Base-by-base conservation (phyloP, 2,329 filamentous ascomycete genomes). In the Tolypocladium nubicola region DNA sequence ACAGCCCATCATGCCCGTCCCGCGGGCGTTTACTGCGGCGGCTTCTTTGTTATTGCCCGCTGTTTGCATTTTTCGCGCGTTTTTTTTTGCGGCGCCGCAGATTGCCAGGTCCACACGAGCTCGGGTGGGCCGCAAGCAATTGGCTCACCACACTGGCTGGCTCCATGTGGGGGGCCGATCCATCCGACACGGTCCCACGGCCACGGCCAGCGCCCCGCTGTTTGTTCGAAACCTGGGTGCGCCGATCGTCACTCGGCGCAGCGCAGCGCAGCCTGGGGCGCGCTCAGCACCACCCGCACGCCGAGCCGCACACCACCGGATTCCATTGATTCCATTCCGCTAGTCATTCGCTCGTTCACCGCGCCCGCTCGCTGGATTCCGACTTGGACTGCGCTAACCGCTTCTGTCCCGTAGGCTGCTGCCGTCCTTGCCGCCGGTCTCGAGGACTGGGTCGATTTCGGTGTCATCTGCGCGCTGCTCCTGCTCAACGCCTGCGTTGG, bases 401-500 rank as follows among this genome's bases (percentile, higher is more conserved):
- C 35, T 43, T 53, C 41, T 56, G 40, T 11, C 38, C 53, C 53
- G 52, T 61, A 86, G 83, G 81, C 84, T 73, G 88, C 89, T 61
- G 88, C 88, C 64, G 79, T 92, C 68, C 81, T 95, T 59, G 90
- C 90, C 70, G 89, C 87, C 61, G 89, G 88, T 84, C 83, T 96
- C 47, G 75, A 88, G 73, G 88, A 94, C 67, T 96, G 90, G 90
- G 88, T 96, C 62, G 90, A 96, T 77, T 93, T 96, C 68, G 90
- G 89, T 79, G 90, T 96, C 68, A 96, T 96, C 65, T 90, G 87
- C 73, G 90, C 77, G 68, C 80, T 95, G 54, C 81, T 96, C 11
- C 71, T 95, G 63, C 87, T 96, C 62, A 96, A 96, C 76, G 90
- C 90, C 47, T 77, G 75, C 62, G 90, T 96, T 62, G 90, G 90